phyloP scores from a whole-genome alignment of 805 yeast species.

The Candida tallmaniae region DNA sequence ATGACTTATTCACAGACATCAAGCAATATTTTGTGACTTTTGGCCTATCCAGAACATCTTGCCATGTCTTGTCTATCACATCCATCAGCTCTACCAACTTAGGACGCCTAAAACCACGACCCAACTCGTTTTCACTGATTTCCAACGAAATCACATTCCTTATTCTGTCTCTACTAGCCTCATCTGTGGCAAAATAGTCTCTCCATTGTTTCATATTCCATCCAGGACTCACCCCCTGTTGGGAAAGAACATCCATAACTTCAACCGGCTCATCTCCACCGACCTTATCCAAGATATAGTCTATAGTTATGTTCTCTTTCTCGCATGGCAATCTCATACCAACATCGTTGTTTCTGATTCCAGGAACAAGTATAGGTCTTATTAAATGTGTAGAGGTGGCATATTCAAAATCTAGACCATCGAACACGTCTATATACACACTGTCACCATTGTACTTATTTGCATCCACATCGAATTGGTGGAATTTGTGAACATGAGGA shows the following conservation, averaged over 20 bases:
- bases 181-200: conserved; percentile 53
- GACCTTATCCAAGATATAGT: conserved; percentile 50
- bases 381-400: conserved; percentile 28
- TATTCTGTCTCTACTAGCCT: conserved; percentile 53
- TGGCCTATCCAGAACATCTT: conserved; percentile 37
- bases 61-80: conserved; percentile 67
- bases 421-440: conserved; percentile 21
- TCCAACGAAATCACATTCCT: conserved; percentile 82
- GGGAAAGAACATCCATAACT: conserved; percentile 88
- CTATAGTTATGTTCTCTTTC: conserved; percentile 43
- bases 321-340: conserved; percentile 53
- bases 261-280: conserved; percentile 66
- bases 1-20: conserved; percentile 78
- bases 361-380: conserved; percentile 45
- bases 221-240: conserved; percentile 53
- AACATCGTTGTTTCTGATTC: conserved; percentile 46
- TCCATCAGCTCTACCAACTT: conserved; percentile 60
- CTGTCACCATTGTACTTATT: background rate
- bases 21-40: conserved; percentile 72
- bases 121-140: conserved; percentile 50
- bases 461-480: conserved; percentile 23
- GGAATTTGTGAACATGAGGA: conserved; percentile 46
- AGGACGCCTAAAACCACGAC: conserved; percentile 56
- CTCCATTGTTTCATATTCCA: conserved; percentile 77
- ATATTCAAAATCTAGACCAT: conserved; percentile 31